Base-by-base conservation (phyloP, 2,329 filamentous ascomycete species). In the Cladosporium sp. region DNA sequence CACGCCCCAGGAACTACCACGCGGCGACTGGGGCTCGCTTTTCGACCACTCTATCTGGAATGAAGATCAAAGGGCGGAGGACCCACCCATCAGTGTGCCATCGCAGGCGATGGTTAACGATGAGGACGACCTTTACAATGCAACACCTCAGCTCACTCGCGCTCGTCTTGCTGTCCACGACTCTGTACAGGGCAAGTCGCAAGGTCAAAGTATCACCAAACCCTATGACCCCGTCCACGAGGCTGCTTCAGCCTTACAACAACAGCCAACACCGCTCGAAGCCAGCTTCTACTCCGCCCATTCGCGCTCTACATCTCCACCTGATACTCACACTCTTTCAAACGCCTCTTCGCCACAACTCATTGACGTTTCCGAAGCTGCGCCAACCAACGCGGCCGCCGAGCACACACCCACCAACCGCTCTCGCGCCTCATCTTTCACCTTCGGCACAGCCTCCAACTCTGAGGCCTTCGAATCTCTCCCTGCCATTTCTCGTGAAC, bases 141-240 rank as follows among this genome's bases (percentile, higher is more conserved):
- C 64, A 12, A 67, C 65, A 9, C 65, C 65, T 4, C 52, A 64
- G 36, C 57, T 65, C 11, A 66, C 63, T 15, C 59, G 58, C 22
- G 64, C 63, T 25, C 55, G 59, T 19, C 61, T 65, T 15, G 63
- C 63, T 9, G 45, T 48, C 7, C 45, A 48, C 18, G 33, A 43
- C 15, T 38, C 41, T 22, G 27, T 18, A 13, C 39, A 43, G n/a
- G 13, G 22, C 18, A 29, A 22, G 15, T 4, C 22, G 4, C 39
- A 30, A 13, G 35, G 50, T 20, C 47, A 27, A 6, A 20, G 38
- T 16, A 43, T 36, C 27, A 49, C 32, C 19, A 52, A 52, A 13
- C 46, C 38, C 38, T 40, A 55, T 30, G 62, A 66, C 39, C 63
- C 62, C 22, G 61, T 64, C n/a, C 61, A 59, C 33, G 63, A 63